Evolutionary conservation across 1,284 basidiomycete genomes (phyloP).

Genomic region (Cutaneotrichosporon dermatis): DNA sequence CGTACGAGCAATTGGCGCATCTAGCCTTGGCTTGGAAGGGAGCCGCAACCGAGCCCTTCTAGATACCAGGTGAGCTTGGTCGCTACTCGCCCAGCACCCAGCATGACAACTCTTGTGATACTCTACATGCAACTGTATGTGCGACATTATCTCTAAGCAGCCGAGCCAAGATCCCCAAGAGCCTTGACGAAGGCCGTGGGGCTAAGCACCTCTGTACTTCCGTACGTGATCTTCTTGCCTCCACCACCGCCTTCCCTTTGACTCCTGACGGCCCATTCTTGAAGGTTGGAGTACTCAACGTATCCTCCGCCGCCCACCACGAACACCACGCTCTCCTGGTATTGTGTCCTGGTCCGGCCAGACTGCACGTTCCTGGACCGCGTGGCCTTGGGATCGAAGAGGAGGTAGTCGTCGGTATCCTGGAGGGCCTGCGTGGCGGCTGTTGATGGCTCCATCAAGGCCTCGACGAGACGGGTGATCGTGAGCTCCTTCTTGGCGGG

Average conservation of each 20-base stretch:
- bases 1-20: too few relatives aligned
- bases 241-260: constrained; percentile 43
- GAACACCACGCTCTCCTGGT: constrained; percentile 85
- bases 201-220: constrained; percentile 90
- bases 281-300: constrained; percentile 93
- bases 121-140: constrained; percentile 14
- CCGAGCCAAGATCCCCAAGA: constrained; percentile 39
- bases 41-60: too few relatives aligned
- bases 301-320: constrained; percentile 95
- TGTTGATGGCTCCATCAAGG: constrained; percentile 90
- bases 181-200: constrained; percentile 72
- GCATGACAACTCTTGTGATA: neutral
- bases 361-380: constrained; percentile 54
- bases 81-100: too few relatives aligned
- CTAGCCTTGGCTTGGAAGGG: too few relatives aligned
- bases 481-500: constrained; percentile 91
- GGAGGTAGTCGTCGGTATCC: constrained; percentile 94
- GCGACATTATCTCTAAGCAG: constrained; percentile 10
- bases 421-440: constrained; percentile 88
- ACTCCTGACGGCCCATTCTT: constrained; percentile 77
- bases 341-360: constrained; percentile 55
- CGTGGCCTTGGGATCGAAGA: constrained; percentile 82
- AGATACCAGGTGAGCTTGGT: too few relatives aligned
- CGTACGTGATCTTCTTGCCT: constrained; percentile 85
- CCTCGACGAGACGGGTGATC: constrained; percentile 87